Evolutionary conservation across 768 basidiomycete species (phyloP).

Genomic region (Boletus tomentosulus): DNA sequence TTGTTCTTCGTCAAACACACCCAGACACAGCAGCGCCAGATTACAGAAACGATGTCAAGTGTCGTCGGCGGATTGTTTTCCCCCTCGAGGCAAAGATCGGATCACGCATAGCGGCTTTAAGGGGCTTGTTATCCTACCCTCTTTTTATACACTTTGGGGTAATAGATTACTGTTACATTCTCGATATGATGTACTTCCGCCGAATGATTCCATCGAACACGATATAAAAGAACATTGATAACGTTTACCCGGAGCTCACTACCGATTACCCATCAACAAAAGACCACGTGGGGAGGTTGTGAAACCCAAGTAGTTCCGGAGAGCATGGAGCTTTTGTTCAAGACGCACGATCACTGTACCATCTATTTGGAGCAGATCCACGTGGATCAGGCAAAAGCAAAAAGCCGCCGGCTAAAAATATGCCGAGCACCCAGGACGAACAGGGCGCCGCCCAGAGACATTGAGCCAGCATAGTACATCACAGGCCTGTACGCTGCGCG

Average conservation of each 20-base stretch:
- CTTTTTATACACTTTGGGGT: not conserved
- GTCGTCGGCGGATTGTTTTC: conserved; percentile 78
- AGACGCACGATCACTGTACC: not conserved
- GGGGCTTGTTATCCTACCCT: not conserved
- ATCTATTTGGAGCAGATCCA: not conserved
- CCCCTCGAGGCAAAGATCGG: conserved; percentile 30
- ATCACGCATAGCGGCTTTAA: conserved; percentile 18
- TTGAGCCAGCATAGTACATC: conserved; percentile 29
- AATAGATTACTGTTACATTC: not conserved
- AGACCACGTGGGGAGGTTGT: not conserved
- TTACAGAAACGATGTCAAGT: conserved; percentile 74
- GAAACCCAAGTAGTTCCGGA: not conserved
- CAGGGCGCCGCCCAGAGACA: conserved; percentile 23
- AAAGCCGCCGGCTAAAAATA: conserved; percentile 6
- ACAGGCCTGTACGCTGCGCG: conserved; percentile 26
- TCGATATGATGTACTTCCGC: not conserved
- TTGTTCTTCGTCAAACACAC: conserved; percentile 91
- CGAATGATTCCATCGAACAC: not conserved
- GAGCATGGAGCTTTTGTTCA: not conserved
- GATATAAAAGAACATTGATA: no score
- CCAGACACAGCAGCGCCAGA: conserved; percentile 61
- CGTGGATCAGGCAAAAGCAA: conserved; percentile 10
- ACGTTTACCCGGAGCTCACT: not conserved
- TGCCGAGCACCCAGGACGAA: conserved; percentile 15
- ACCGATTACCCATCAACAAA: not conserved